These are phyloP conservation scores for Ogataea degrootiae DNA, from an alignment of 805 yeast species.

Conservation along the genomic window DNA sequence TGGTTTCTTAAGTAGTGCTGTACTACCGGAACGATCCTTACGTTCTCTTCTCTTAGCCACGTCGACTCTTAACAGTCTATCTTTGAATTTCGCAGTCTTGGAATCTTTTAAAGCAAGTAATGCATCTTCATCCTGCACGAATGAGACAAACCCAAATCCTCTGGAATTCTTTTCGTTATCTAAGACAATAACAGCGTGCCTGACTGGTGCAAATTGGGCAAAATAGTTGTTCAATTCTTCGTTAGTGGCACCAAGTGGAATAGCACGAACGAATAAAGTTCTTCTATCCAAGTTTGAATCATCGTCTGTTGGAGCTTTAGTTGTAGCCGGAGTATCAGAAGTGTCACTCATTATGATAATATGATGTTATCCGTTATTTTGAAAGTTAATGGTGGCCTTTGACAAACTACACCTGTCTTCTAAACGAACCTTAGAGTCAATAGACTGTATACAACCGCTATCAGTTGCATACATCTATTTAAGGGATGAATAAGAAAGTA, in stretches of 20 bases:
- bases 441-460: too few relatives aligned
- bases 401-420: too few relatives aligned
- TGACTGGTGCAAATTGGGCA: slow-evolving; percentile 90
- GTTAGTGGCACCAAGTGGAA: slow-evolving; percentile 76
- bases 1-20: slow-evolving; percentile 47
- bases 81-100: slow-evolving; percentile 61
- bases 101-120: slow-evolving; percentile 64
- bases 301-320: not conserved
- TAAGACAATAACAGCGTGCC: slow-evolving; percentile 87
- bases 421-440: too few relatives aligned
- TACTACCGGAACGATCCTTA: slow-evolving; percentile 26
- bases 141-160: slow-evolving; percentile 95
- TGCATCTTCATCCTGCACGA: slow-evolving; percentile 81
- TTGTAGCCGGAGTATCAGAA: not conserved
- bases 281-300: slow-evolving; percentile 42
- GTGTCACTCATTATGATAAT: not conserved
- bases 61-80: slow-evolving; percentile 68
- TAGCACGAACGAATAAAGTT: slow-evolving; percentile 80
- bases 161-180: slow-evolving; percentile 73
- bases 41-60: slow-evolving; percentile 92
- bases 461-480: too few relatives aligned
- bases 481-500: too few relatives aligned
- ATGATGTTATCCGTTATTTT: too few relatives aligned
- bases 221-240: slow-evolving; percentile 81
- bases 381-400: too few relatives aligned